Conservation (phyloP, 1,139 yeast genomes). For the Neolecta irregularis region DNA sequence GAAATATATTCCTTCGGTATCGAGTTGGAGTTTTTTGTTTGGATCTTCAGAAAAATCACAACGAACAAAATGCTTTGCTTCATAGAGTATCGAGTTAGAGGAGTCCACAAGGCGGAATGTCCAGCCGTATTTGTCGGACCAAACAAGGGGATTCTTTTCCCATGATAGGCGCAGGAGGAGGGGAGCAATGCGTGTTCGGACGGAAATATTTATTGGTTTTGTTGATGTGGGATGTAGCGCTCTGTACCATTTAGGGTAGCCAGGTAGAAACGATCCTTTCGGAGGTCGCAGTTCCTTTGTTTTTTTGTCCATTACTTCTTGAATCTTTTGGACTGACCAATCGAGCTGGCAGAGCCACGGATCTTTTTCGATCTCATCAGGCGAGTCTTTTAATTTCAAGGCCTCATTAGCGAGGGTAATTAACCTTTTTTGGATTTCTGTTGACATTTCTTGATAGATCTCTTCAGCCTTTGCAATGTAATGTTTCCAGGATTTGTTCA, state of each 20-base stretch:
- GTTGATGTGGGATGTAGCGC: conserved; percentile 42
- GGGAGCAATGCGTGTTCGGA: conserved; percentile 64
- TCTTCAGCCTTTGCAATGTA: conserved; percentile 58
- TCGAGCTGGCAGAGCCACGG: conserved; percentile 87
- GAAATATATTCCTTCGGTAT: conserved; percentile 27
- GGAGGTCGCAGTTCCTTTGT: conserved; percentile 32
- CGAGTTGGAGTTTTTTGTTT: conserved; percentile 18
- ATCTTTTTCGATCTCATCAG: conserved; percentile 31
- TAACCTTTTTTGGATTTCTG: conserved; percentile 43
- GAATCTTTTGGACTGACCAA: conserved; percentile 56
- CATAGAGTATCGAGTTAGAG: too few relatives aligned
- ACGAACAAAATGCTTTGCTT: conserved; percentile 38
- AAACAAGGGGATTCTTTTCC: conserved; percentile 70
- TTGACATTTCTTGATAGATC: conserved; percentile 44
- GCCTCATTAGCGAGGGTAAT: conserved; percentile 46
- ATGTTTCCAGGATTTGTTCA: conserved; percentile 54
- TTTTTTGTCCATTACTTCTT: conserved; percentile 54
- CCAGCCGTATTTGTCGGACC: conserved; percentile 80
- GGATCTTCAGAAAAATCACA: conserved; percentile 28
- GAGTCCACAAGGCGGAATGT: conserved; percentile 47
- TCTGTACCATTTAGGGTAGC: conserved; percentile 89
- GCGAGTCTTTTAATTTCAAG: conserved; percentile 28
- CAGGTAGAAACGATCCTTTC: conserved; percentile 69
- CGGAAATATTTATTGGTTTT: conserved; percentile 41
- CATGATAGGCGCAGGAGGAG: conserved; percentile 60